Evolutionary conservation across 495 filamentous ascomycete genomes (phyloP).

Genomic region (Lasiosphaeriaceae sp.): DNA sequence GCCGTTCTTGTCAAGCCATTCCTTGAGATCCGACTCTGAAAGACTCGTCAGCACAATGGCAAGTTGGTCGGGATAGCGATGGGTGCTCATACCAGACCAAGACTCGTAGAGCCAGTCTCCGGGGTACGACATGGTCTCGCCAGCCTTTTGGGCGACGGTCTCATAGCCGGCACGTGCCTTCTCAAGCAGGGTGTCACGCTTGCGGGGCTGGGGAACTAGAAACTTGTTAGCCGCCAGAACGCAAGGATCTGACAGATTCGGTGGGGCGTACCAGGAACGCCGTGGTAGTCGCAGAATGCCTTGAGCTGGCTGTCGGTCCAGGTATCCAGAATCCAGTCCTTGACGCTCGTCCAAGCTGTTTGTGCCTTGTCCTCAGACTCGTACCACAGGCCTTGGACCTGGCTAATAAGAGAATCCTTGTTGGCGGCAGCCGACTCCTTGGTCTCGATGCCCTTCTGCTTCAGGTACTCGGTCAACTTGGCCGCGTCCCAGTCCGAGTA

Average conservation of each 20-base stretch:
- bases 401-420: slow-evolving; percentile 61
- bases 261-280: slow-evolving; percentile 54
- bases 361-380: slow-evolving; percentile 70
- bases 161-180: slow-evolving; percentile 80
- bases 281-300: slow-evolving; percentile 83
- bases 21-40: slow-evolving; percentile 48
- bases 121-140: slow-evolving; percentile 77
- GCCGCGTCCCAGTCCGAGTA: slow-evolving; percentile 69
- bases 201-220: slow-evolving; percentile 70
- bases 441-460: slow-evolving; percentile 61
- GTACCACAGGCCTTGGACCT: slow-evolving; percentile 69
- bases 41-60: slow-evolving; percentile 38
- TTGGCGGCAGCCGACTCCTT: slow-evolving; percentile 58
- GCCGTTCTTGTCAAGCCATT: slow-evolving; percentile 87
- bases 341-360: slow-evolving; percentile 64
- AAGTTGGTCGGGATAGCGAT: neutral
- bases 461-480: slow-evolving; percentile 62
- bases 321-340: slow-evolving; percentile 92
- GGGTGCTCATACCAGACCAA: slow-evolving; percentile 65
- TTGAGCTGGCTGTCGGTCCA: slow-evolving; percentile 74
- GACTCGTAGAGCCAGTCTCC: slow-evolving; percentile 93
- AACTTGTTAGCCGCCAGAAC: neutral
- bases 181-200: slow-evolving; percentile 75
- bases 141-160: slow-evolving; percentile 72
- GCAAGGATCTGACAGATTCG: slow-evolving; percentile 25